These are phyloP conservation scores for Tuber aestivum DNA, from an alignment of 495 filamentous ascomycete species.

Conservation along the genomic window DNA sequence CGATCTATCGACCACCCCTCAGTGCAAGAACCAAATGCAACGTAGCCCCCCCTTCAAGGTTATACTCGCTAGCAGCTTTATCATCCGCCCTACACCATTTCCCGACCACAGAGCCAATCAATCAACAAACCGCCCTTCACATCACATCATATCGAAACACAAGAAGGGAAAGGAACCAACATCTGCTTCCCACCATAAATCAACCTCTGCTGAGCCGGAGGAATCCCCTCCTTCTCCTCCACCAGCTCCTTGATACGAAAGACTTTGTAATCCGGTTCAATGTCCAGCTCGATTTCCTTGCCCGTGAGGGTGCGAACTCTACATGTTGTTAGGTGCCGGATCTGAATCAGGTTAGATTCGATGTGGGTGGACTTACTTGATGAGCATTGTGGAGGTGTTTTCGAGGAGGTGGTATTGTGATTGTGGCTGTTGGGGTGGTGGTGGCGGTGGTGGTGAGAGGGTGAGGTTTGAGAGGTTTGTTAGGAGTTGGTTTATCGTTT, in stretches of 20 bases:
- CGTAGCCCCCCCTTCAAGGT: conserved; percentile 84
- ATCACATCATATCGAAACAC: background rate
- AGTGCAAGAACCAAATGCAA: conserved; percentile 93
- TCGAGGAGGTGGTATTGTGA: conserved; percentile 14
- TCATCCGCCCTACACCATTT: conserved; percentile 72
- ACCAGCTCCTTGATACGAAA: conserved; percentile 95
- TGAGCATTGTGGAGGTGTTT: conserved; percentile 21
- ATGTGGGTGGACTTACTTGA: conserved; percentile 23
- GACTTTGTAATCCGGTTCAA: conserved; percentile 89
- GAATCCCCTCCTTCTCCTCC: conserved; percentile 97
- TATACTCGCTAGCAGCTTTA: conserved; percentile 77
- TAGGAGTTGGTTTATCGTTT: conserved; percentile 28
- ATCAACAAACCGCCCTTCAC: conserved; percentile 14
- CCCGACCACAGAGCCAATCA: background rate
- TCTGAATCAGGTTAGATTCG: background rate
- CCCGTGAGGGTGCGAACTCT: conserved; percentile 97
- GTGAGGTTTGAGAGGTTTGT: conserved; percentile 25
- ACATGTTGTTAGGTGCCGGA: background rate
- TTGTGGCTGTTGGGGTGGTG: background rate
- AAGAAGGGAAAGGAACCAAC: conserved; percentile 47
- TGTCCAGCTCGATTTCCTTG: conserved; percentile 97
- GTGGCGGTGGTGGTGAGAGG: conserved; percentile 22
- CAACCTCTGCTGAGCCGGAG: conserved; percentile 90
- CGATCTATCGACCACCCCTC: conserved; percentile 57
- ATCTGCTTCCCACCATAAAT: conserved; percentile 98